Evolutionary conservation across 768 basidiomycete genomes (phyloP).

Genomic region (Tricholoma furcatifolium): DNA sequence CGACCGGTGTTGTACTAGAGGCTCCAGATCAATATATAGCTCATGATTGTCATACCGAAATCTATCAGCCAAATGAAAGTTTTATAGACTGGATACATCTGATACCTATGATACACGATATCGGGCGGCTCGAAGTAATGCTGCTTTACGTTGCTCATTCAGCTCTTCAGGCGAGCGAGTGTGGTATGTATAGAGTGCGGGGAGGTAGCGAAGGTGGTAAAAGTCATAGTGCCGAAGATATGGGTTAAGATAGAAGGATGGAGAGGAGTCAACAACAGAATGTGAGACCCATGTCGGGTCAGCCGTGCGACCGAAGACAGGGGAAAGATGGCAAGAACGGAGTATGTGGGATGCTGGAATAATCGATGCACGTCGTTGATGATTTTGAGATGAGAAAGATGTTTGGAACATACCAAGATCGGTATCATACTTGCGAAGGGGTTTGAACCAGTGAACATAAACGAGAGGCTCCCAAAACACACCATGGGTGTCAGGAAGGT

Average conservation of each 20-base stretch:
- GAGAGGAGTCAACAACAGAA: constrained; percentile 18
- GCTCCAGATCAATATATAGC: too few species aligned
- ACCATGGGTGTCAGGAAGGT: constrained; percentile 15
- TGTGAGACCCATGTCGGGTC: constrained; percentile 13
- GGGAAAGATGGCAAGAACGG: constrained; percentile 29
- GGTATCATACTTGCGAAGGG: constrained; percentile 10
- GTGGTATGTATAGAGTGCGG: neutral
- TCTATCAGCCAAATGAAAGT: too few species aligned
- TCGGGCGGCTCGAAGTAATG: constrained; percentile 7
- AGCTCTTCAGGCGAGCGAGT: too few species aligned
- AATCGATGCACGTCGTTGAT: constrained; percentile 17
- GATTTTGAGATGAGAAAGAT: constrained; percentile 12
- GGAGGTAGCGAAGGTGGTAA: constrained; percentile 14
- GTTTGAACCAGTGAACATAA: constrained; percentile 26
- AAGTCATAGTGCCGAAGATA: constrained; percentile 29
- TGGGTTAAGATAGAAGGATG: constrained; percentile 27
- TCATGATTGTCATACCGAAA: too few species aligned
- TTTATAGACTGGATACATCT: too few species aligned
- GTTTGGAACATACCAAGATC: constrained; percentile 19
- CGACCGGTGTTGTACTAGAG: too few species aligned
- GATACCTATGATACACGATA: too few species aligned
- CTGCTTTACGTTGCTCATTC: constrained; percentile 1
- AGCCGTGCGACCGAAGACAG: constrained; percentile 14
- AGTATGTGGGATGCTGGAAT: constrained; percentile 23
- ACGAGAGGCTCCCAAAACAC: constrained; percentile 17